Evolutionary conservation across 2,329 filamentous ascomycete genomes (phyloP), one percentile per base, ranked within the genome.

Genomic region (Aspergillus pseudoterreus): DNA sequence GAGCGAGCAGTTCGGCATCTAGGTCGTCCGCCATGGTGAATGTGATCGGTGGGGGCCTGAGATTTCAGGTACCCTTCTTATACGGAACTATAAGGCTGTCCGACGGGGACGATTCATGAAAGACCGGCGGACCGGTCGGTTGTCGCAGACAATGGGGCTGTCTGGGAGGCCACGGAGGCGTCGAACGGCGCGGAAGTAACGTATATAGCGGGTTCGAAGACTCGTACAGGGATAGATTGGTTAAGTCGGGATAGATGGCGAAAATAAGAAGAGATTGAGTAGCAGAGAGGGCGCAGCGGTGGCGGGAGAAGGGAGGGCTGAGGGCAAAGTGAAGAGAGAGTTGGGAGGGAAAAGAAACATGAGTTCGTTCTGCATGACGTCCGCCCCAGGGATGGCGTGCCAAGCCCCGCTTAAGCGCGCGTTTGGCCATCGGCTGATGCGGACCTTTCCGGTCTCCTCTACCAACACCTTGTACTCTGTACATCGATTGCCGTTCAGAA

Each of bases 1-100:
- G 85, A 66, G 90, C 92, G 58, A 97, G 86, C 59, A 97, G 85
- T 76, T 96, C 92, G 63, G 92, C 91, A 69, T 97, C 92, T 60
- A 96, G 82, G 67, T 92, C 69, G 52, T 71, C 89, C 51, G 89
- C 87, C 91, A 96, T 95, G 64, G 58, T 80, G 58, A 65, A 61
- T 62, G 51, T 30, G 39, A 38, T 33, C n/a, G 38, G 19, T 21
- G 19, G 44, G 32, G 45, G 49, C 43, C 50, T 54, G 51, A 52
- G 44, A 53, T 43, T 35, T 53, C 44, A 54, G 49, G 49, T 52
- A 43, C 17, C 43, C 21, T 11, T 21, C 11, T n/a, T 14, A 21
- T 45, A 36, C 12, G 12, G 9, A 46, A 19, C 6, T 21, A 22
- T 12, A n/a, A 32, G 12, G 11, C 35, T 2, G 35, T 38, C 39